Evolutionary conservation across 805 yeast genomes (phyloP).

Genomic region (Metschnikowia borealis): DNA sequence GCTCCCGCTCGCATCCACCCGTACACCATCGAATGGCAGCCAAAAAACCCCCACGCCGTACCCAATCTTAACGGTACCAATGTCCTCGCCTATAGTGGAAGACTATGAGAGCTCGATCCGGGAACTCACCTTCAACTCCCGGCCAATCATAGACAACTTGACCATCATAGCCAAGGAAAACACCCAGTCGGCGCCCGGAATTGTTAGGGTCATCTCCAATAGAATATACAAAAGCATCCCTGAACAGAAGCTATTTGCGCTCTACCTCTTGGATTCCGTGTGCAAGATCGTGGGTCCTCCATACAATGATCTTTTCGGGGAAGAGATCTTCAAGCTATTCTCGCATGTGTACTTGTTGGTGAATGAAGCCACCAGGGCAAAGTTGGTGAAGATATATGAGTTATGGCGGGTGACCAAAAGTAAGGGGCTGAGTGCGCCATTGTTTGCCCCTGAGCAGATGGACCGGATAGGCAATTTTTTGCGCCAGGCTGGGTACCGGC

Average conservation of each 20-base stretch:
- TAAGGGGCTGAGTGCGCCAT: slow-evolving; percentile 54
- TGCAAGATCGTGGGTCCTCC: slow-evolving; percentile 90
- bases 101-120: slow-evolving; percentile 71
- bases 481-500: slow-evolving; percentile 27
- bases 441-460: slow-evolving; percentile 70
- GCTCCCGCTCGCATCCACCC: neutral
- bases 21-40: slow-evolving; percentile 2
- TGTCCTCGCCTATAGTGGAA: slow-evolving; percentile 20
- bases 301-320: slow-evolving; percentile 73
- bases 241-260: slow-evolving; percentile 73
- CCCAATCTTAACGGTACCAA: neutral
- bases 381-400: slow-evolving; percentile 71
- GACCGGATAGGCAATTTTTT: slow-evolving; percentile 72
- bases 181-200: slow-evolving; percentile 68
- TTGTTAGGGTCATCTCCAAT: slow-evolving; percentile 68
- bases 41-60: neutral
- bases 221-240: slow-evolving; percentile 78
- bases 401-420: slow-evolving; percentile 80
- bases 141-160: slow-evolving; percentile 82
- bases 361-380: slow-evolving; percentile 65
- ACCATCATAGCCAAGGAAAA: slow-evolving; percentile 88
- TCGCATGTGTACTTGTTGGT: slow-evolving; percentile 76
- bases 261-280: slow-evolving; percentile 85
- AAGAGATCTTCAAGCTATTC: slow-evolving; percentile 64
- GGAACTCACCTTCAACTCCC: slow-evolving; percentile 81